Percentiles rank a stretch among this genome's conserved stretches.
phyloP scores from a whole-genome alignment of 2,329 filamentous ascomycete species.

The Coniochaeta ligniaria region DNA sequence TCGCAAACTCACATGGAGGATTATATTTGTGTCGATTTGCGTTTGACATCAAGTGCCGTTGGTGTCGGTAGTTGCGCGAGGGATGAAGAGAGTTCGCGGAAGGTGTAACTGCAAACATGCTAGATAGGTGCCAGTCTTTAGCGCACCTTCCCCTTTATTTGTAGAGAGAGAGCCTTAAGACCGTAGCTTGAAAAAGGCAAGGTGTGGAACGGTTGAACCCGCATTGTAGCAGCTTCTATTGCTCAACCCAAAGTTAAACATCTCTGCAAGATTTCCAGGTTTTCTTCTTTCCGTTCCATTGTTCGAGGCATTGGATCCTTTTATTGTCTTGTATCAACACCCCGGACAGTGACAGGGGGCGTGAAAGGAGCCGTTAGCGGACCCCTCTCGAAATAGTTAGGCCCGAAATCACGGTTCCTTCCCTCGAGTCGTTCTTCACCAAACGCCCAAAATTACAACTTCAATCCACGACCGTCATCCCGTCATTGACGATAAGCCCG shows the following conservation, averaged over 20 bases:
- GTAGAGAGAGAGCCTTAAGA: neutral
- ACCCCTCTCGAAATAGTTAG: neutral
- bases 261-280: neutral
- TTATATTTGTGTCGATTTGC: neutral
- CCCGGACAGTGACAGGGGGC: neutral
- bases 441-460: neutral
- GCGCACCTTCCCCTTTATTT: neutral
- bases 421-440: neutral
- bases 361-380: neutral
- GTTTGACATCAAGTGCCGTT: neutral
- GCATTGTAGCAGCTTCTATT: neutral
- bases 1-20: neutral
- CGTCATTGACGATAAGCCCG: neutral
- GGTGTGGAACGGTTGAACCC: neutral
- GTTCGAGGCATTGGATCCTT: neutral
- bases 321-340: slow-evolving; percentile 1
- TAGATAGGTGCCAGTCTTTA: neutral
- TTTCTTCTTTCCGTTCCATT: neutral
- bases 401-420: neutral
- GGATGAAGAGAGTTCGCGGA: neutral
- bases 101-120: neutral
- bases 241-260: neutral
- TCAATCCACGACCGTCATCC: neutral
- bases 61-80: neutral
- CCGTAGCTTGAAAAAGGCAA: neutral